These are phyloP conservation scores for Helotiales sp. DNA, from an alignment of 2,329 filamentous ascomycete species.

Conservation along the genomic window DNA sequence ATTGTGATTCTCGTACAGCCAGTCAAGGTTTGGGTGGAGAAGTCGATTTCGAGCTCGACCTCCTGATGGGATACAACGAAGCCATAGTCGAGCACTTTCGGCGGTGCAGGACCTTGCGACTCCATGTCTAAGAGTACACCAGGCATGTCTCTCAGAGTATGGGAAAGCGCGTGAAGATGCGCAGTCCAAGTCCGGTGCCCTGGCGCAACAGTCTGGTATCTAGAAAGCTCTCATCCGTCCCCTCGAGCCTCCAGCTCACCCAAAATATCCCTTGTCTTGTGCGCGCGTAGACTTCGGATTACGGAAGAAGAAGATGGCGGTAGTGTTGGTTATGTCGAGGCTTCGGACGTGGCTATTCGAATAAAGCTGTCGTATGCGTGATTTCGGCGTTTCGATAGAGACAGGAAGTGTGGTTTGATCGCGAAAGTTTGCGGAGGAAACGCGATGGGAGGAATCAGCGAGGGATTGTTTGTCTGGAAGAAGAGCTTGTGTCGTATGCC, in stretches of 20 bases:
- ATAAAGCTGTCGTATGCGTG: not conserved
- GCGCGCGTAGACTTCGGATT: not conserved
- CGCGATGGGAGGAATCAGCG: not conserved
- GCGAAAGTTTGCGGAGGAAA: not conserved
- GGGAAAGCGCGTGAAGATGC: conserved; percentile 4
- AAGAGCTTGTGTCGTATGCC: not conserved
- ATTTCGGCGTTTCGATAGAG: not conserved
- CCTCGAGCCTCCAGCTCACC: conserved; percentile 20
- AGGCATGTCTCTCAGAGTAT: conserved; percentile 25
- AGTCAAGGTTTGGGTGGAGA: conserved; percentile 70
- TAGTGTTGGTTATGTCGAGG: not conserved
- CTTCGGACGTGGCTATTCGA: not conserved
- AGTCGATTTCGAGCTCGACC: conserved; percentile 87
- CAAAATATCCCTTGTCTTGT: not conserved
- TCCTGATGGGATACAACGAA: conserved; percentile 75
- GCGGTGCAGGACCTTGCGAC: conserved; percentile 1
- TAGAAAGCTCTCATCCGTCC: conserved; percentile 28
- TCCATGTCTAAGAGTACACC: conserved; percentile 29
- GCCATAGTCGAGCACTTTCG: conserved; percentile 21
- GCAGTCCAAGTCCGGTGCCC: conserved; percentile 23
- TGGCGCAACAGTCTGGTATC: conserved; percentile 22
- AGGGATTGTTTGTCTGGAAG: conserved; percentile 2
- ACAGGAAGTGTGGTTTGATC: not conserved
- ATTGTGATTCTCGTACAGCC: conserved; percentile 83
- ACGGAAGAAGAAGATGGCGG: not conserved